Conservation (phyloP, 2,329 filamentous ascomycete genomes). For the Penicillium vulpinum region DNA sequence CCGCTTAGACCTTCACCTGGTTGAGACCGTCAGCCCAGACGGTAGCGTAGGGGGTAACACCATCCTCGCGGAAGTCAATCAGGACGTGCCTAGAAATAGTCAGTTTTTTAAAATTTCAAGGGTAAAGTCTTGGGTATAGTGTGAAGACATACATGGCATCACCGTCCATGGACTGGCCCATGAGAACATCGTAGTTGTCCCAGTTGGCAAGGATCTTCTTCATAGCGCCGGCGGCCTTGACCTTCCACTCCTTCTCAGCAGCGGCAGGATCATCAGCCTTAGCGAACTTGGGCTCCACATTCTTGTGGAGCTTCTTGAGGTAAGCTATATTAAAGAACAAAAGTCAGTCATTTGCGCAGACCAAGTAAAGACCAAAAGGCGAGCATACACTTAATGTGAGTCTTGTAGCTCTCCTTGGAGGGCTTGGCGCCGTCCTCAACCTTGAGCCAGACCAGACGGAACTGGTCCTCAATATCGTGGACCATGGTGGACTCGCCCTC, state of each 20-base stretch:
- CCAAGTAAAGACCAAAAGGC: slow-evolving; percentile 5
- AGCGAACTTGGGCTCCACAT: slow-evolving; percentile 62
- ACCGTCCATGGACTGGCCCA: slow-evolving; percentile 87
- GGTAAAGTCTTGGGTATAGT: not conserved
- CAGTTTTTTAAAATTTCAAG: not conserved
- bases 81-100: slow-evolving; percentile 69
- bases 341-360: not conserved
- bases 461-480: slow-evolving; percentile 91
- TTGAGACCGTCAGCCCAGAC: slow-evolving; percentile 94
- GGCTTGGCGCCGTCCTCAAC: slow-evolving; percentile 45
- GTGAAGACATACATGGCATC: slow-evolving; percentile 77
- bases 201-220: slow-evolving; percentile 88
- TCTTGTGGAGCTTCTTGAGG: slow-evolving; percentile 83
- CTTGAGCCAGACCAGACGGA: slow-evolving; percentile 71
- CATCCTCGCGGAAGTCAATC: slow-evolving; percentile 97
- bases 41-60: slow-evolving; percentile 81
- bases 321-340: slow-evolving; percentile 59
- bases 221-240: slow-evolving; percentile 64
- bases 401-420: slow-evolving; percentile 81
- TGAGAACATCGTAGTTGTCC: slow-evolving; percentile 95
- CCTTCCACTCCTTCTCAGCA: slow-evolving; percentile 69
- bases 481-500: slow-evolving; percentile 69
- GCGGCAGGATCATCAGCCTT: slow-evolving; percentile 52
- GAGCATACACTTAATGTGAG: slow-evolving; percentile 77
- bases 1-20: slow-evolving; percentile 82